phyloP scores from a whole-genome alignment of 139 green algal species.

The Monoraphidium neglectum region DNA sequence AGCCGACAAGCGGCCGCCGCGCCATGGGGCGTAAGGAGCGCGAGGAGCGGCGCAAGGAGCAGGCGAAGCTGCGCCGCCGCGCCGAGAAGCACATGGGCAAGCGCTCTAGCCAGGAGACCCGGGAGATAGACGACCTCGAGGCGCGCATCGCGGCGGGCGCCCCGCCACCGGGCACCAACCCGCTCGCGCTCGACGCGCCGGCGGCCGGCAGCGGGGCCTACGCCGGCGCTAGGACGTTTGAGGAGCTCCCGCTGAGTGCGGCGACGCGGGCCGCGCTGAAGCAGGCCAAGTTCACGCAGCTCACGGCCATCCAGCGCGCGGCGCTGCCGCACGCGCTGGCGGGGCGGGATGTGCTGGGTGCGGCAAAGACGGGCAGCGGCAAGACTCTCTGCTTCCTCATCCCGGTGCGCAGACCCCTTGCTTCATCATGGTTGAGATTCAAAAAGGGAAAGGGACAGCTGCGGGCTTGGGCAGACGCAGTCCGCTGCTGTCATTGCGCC shows the following conservation, averaged over 20 bases:
- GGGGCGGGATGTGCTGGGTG: slow-evolving; percentile 93
- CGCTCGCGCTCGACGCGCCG: slow-evolving; percentile 28
- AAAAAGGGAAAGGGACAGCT: neutral
- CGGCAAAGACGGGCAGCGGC: slow-evolving; percentile 96
- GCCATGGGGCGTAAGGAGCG: too few species aligned
- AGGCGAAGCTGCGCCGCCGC: slow-evolving; percentile 4
- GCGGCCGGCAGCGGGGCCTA: slow-evolving; percentile 36
- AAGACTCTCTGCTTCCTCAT: slow-evolving; percentile 98
- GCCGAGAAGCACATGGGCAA: slow-evolving; percentile 7
- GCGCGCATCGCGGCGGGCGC: slow-evolving; percentile 32
- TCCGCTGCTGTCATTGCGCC: neutral
- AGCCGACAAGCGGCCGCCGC: too few species aligned
- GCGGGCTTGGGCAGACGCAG: neutral
- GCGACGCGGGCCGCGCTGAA: slow-evolving; percentile 63
- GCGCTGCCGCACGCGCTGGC: slow-evolving; percentile 90
- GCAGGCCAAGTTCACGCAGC: slow-evolving; percentile 56
- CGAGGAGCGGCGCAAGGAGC: slow-evolving; percentile 21
- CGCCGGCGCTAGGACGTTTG: slow-evolving; percentile 42
- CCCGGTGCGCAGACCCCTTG: slow-evolving; percentile 81
- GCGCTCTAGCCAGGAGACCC: slow-evolving; percentile 27
- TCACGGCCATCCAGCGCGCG: slow-evolving; percentile 95
- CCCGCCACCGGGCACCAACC: slow-evolving; percentile 53
- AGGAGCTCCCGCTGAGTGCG: slow-evolving; percentile 51
- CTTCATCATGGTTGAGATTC: neutral
- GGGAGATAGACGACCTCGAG: slow-evolving; percentile 40